phyloP scores from a whole-genome alignment of 768 basidiomycete genomes.

The Suillus cothurnatus region DNA sequence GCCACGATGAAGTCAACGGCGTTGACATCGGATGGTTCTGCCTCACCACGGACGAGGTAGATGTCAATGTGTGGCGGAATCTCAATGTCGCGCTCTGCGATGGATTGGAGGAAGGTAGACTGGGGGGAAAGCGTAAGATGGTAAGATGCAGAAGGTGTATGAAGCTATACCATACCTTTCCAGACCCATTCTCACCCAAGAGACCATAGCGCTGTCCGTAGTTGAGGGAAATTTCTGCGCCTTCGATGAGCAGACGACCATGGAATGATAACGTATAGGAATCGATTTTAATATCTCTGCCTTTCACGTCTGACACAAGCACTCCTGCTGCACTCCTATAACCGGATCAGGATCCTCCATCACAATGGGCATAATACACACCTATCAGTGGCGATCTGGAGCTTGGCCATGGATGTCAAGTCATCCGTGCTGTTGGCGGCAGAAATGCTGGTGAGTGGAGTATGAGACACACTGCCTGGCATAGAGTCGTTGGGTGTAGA shows the following conservation, averaged over 20 bases:
- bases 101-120: conserved; percentile 96
- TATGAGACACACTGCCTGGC: conserved; percentile 64
- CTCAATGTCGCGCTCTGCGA: conserved; percentile 93
- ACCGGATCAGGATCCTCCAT: conserved; percentile 12
- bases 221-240: conserved; percentile 72
- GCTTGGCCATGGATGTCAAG: conserved; percentile 83
- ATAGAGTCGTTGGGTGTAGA: conserved; percentile 68
- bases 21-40: conserved; percentile 92
- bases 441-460: conserved; percentile 82
- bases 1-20: conserved; percentile 97
- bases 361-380: conserved; percentile 30
- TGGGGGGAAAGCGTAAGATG: conserved; percentile 31
- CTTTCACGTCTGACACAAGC: conserved; percentile 87
- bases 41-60: conserved; percentile 95
- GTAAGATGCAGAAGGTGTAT: conserved; percentile 11
- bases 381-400: conserved; percentile 90
- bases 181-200: conserved; percentile 97
- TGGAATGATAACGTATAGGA: conserved; percentile 96
- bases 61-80: conserved; percentile 97
- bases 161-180: conserved; percentile 67
- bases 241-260: conserved; percentile 78
- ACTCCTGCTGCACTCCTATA: conserved; percentile 88
- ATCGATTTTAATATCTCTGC: conserved; percentile 97
- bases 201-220: conserved; percentile 95
- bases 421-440: conserved; percentile 83